Base-by-base conservation (phyloP, 1,284 basidiomycete genomes). In the Afroboletus lepidellus region DNA sequence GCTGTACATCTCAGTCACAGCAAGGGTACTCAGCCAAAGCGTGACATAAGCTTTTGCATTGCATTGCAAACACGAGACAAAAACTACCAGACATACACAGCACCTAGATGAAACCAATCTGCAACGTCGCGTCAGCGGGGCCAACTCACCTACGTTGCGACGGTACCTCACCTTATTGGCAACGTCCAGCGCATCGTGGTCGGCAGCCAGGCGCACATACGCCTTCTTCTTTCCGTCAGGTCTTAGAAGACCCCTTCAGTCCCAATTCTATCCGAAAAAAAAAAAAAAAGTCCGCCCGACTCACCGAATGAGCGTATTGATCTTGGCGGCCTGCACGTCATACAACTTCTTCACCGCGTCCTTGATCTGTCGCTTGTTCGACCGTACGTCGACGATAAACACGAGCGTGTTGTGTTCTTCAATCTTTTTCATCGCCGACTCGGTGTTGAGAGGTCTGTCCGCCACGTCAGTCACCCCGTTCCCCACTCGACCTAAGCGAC, bases 191-290 rank as follows among this genome's bases (percentile, higher is more conserved):
- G 96, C 96, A 70, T 99, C 96, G 74, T 96, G 92, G 79, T 98
- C 96, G 30, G 95, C 76, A 34, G 94, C 92, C 67, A 99, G 79
- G 49, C 94, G 87, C 54, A 98, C 94, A 73, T 97, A 99, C 46
- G 96, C 96, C 90, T 99, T 99, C 85, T 99, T 99, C 85, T 90
- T 94, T 55, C 97, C 96, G 69, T 99, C 97, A 54, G 96, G 97
- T 72, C 93, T 94, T n/a, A n/a, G n/a, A n/a, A 12, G 20, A 58
- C n/a, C 8, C 33, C 44, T 18, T 43, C 3, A 48, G n/a, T 41
- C 51, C 41, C 47, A 30, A 33, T 30, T 18, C 34, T 3, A 38
- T 41, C 48, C 5, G 16, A 33, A 25, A 45, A 1, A 24, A 23
- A 15, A 20, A n/a, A n/a, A n/a, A n/a, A n/a, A n/a, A n/a, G n/a